These are phyloP conservation scores for Pleurotus djamor DNA, from an alignment of 768 basidiomycete species.

Conservation along the genomic window DNA sequence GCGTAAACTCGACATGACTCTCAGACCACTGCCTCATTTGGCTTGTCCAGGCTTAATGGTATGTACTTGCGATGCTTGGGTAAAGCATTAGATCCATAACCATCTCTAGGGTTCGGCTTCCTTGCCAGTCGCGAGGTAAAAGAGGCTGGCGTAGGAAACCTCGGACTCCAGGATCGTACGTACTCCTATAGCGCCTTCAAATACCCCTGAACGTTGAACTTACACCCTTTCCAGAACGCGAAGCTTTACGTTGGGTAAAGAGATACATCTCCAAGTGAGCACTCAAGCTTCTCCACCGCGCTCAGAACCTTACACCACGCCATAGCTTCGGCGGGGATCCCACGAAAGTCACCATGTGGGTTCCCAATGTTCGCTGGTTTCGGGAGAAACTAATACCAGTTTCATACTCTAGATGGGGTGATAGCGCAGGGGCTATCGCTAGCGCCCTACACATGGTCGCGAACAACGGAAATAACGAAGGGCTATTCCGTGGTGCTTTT, in stretches of 20 bases:
- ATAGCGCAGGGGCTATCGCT: conserved; percentile 54
- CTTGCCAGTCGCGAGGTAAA: conserved; percentile 36
- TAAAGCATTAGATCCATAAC: background rate
- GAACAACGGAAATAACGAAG: conserved; percentile 32
- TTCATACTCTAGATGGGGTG: conserved; percentile 35
- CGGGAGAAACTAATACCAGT: background rate
- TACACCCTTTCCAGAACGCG: conserved; percentile 32
- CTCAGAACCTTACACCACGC: conserved; percentile 25
- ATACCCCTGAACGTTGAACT: conserved; percentile 5
- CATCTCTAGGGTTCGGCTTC: conserved; percentile 34
- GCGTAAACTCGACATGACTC: background rate
- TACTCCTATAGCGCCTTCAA: conserved; percentile 7
- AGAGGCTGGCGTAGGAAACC: conserved; percentile 44
- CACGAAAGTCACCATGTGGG: conserved; percentile 30
- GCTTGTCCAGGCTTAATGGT: too few species aligned
- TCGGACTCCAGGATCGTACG: conserved; percentile 60
- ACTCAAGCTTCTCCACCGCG: background rate
- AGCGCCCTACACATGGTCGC: conserved; percentile 39
- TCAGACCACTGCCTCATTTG: too few species aligned
- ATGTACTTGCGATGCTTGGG: too few species aligned
- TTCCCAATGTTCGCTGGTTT: background rate
- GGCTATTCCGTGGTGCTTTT: conserved; percentile 39
- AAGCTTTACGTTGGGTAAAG: conserved; percentile 60
- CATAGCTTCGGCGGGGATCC: conserved; percentile 46
- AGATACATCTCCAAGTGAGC: conserved; percentile 41